Percentiles rank a stretch among this genome's conserved stretches.
Evolutionary conservation across 441 rosid species (phyloP).

Genomic region (Gossypium aridum): DNA sequence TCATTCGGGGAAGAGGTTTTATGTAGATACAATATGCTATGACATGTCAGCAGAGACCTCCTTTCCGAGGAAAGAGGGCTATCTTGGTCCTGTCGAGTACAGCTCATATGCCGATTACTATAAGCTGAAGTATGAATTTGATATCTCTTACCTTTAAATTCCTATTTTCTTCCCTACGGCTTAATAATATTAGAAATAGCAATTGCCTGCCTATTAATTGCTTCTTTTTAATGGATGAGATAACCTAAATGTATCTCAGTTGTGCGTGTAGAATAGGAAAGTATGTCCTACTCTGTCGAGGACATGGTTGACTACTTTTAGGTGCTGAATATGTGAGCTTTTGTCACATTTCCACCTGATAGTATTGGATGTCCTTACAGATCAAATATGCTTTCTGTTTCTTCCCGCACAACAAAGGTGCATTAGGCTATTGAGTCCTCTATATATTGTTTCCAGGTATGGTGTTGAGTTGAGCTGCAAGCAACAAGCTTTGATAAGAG

Average conservation of each 20-base stretch:
- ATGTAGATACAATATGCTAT: constrained; percentile 80
- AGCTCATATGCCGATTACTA: constrained; percentile 94
- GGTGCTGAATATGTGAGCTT: constrained; percentile 11
- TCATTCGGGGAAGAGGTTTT: constrained; percentile 99
- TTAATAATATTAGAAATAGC: not conserved
- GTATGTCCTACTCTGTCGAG: constrained; percentile 28
- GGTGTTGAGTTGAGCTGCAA: constrained; percentile 81
- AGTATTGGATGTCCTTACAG: constrained; percentile 30
- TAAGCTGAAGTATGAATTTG: constrained; percentile 77
- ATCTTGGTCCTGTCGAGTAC: constrained; percentile 97
- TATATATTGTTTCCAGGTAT: constrained; percentile 48
- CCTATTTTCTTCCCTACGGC: not conserved
- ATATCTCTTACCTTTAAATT: not conserved
- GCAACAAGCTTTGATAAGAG: constrained; percentile 85
- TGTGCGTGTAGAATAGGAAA: constrained; percentile 49
- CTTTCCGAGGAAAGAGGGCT: constrained; percentile 98
- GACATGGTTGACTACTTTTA: constrained; percentile 24
- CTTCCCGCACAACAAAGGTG: constrained; percentile 46
- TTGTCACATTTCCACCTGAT: not conserved
- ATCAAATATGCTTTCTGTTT: constrained; percentile 44
- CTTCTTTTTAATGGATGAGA: constrained; percentile 28
- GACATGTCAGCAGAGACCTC: constrained; percentile 96
- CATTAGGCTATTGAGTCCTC: constrained; percentile 44
- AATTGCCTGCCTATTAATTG: constrained; percentile 8
- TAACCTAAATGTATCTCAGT: constrained; percentile 40